Evolutionary conservation across 1,139 yeast species (phyloP), one percentile per base, ranked within the genome.

Genomic region (Saccharomyces hybrid): DNA sequence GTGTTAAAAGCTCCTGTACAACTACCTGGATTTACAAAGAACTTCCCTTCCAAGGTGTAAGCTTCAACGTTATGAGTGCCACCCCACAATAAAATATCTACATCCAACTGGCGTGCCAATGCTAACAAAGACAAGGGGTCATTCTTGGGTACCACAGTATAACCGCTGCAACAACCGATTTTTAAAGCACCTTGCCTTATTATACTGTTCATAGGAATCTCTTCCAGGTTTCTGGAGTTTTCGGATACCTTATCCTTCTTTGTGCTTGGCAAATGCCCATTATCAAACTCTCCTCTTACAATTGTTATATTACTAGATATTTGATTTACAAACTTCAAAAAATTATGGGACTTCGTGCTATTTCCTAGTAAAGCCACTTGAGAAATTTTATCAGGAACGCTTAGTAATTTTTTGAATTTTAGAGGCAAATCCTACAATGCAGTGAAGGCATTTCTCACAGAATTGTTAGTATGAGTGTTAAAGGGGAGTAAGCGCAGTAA

Each of bases 41-140:
- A 89, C 72, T 88, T 89, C 29, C 95, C 96, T 61, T 90, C 98
- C 58, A 91, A 75, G 9, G 95, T 88, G 66, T 89, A 93, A 0
- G 97, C 97, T 67, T 93, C 98, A 6, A 89, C 95, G 59, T 83
- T 82, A 69, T 89, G 96, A 1, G 96, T 85, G 0, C 97, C 96
- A 14, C 98, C 98, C 88, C 95, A 89, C n/a, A 93, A 77, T 63
- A 93, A 75, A 8, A 93, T 80, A 70, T 93, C 98, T 49, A 88
- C 98, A 68, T 91, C 96, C 76, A 91, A 76, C 71, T 90, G 93
- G 57, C 99, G 78, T 0, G 99, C 97, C 57, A 88, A 78, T 1
- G 87, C 81, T 62, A 88, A 76, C 56, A 93, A 75, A 48, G 95
- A 84, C 63, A 91, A 81, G 2, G 97, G 96, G 65, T 93, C 99